phyloP scores from a whole-genome alignment of 2,329 filamentous ascomycete species.

The Colletotrichum tropicale region DNA sequence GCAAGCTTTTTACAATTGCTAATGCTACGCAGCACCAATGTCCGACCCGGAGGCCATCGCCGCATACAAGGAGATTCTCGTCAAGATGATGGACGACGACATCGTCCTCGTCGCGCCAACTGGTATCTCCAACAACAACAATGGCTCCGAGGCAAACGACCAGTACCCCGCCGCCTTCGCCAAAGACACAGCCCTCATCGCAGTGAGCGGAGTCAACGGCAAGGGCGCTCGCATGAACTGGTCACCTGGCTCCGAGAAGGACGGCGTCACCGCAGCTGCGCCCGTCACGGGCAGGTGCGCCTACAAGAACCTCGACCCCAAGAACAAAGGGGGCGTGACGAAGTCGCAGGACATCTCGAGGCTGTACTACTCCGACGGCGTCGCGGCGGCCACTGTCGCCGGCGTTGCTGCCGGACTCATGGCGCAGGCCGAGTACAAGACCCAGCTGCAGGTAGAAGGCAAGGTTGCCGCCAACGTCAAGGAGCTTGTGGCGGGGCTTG shows the following conservation, averaged over 20 bases:
- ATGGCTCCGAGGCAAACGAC: background rate
- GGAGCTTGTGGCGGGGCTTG: background rate
- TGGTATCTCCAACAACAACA: background rate
- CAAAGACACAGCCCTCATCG: background rate
- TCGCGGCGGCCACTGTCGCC: background rate
- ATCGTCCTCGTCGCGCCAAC: background rate
- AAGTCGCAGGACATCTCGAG: background rate
- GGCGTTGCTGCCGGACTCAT: background rate
- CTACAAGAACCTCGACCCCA: background rate
- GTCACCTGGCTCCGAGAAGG: background rate
- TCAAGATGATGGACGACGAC: background rate
- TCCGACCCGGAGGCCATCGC: background rate
- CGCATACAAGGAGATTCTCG: background rate
- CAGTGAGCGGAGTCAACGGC: background rate
- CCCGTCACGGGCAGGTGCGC: background rate
- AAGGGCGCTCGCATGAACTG: background rate
- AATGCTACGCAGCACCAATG: background rate
- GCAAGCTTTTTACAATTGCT: background rate
- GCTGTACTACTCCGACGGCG: background rate
- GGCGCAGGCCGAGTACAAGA: background rate
- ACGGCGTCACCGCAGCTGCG: background rate
- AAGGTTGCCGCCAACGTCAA: background rate
- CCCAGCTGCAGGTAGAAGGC: background rate
- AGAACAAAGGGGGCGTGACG: background rate
- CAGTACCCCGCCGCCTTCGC: background rate